Conservation (phyloP, 2,329 filamentous ascomycete genomes). For the Fusarium aywerte region DNA sequence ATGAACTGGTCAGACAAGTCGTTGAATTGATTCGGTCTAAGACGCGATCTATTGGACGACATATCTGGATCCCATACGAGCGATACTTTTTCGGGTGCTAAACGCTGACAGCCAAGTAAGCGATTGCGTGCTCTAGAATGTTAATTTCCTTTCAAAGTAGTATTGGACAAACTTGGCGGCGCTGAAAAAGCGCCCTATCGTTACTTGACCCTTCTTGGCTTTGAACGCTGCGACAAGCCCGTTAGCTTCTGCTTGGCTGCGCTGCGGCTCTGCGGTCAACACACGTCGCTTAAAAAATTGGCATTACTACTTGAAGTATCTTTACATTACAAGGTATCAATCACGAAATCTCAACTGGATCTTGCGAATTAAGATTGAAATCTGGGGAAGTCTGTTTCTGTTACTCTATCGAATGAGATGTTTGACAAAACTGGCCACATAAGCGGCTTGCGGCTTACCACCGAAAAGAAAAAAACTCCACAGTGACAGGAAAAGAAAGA, state of each 20-base stretch:
- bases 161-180: not conserved
- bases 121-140: constrained; percentile 21
- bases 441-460: not conserved
- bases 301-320: not conserved
- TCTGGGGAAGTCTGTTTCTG: constrained; percentile 28
- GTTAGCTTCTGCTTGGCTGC: constrained; percentile 4
- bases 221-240: not conserved
- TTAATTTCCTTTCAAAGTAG: not conserved
- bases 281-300: not conserved
- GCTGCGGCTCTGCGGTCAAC: constrained; percentile 3
- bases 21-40: not conserved
- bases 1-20: not conserved
- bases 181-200: constrained; percentile 13
- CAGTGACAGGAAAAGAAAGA: not conserved
- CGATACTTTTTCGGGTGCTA: not conserved
- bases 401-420: constrained; percentile 18
- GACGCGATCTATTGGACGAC: not conserved
- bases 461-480: not conserved
- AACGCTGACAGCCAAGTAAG: constrained; percentile 2
- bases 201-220: constrained; percentile 6
- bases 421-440: not conserved
- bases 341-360: constrained; percentile 26
- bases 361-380: constrained; percentile 23
- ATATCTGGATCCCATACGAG: not conserved
- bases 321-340: constrained; percentile 7